These are phyloP conservation scores for Nakazawaea ishiwadae DNA, from an alignment of 805 yeast species.

Conservation along the genomic window DNA sequence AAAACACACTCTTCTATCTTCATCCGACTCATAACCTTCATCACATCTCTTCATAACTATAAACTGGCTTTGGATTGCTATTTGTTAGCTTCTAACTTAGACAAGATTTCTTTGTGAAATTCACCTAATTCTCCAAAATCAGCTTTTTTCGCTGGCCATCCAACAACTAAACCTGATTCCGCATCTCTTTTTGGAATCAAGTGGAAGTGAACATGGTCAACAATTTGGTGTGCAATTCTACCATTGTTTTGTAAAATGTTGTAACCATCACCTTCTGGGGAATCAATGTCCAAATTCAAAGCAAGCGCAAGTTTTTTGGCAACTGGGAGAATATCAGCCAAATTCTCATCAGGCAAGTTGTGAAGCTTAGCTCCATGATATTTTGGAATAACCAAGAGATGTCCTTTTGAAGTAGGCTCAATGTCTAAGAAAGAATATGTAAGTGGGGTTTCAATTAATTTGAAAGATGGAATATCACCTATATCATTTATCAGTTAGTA, in stretches of 20 bases:
- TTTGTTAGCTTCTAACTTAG: conserved; percentile 24
- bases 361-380: conserved; percentile 91
- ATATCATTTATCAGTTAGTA: background rate
- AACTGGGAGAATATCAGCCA: conserved; percentile 81
- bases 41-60: background rate
- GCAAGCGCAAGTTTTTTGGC: conserved; percentile 82
- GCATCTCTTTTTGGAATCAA: conserved; percentile 82
- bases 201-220: conserved; percentile 96
- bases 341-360: conserved; percentile 86
- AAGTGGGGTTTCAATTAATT: conserved; percentile 79
- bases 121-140: conserved; percentile 69
- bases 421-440: conserved; percentile 87
- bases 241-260: conserved; percentile 93
- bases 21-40: background rate
- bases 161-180: conserved; percentile 75
- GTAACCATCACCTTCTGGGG: conserved; percentile 70
- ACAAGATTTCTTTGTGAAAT: conserved; percentile 55
- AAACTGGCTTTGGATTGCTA: background rate
- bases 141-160: conserved; percentile 90
- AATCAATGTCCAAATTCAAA: conserved; percentile 57
- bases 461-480: conserved; percentile 94
- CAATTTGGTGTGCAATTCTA: conserved; percentile 90
- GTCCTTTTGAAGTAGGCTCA: conserved; percentile 89
- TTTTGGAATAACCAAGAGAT: conserved; percentile 86
- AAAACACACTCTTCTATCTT: background rate